Evolutionary conservation across 2,329 filamentous ascomycete genomes (phyloP).

Genomic region (Fragosphaeria purpurea): DNA sequence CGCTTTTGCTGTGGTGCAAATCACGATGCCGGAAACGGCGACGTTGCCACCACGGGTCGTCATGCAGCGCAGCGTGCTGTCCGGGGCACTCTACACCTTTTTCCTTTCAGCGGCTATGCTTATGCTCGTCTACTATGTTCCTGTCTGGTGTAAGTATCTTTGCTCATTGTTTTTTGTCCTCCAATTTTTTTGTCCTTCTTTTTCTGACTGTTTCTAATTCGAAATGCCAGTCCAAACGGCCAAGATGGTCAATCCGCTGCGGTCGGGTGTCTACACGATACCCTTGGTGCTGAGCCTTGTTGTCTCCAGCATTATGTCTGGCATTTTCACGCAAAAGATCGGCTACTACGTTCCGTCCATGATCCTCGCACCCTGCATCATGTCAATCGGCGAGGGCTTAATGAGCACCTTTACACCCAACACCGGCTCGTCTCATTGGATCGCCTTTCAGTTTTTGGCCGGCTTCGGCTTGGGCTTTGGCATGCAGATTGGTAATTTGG

Average conservation of each 20-base stretch:
- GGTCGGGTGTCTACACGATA: conserved; percentile 48
- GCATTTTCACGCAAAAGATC: conserved; percentile 37
- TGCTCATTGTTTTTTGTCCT: not conserved
- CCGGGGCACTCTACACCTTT: conserved; percentile 35
- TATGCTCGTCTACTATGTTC: conserved; percentile 43
- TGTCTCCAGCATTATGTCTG: conserved; percentile 38
- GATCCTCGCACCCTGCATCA: conserved; percentile 39
- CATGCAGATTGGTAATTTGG: conserved; percentile 48
- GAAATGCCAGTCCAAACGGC: conserved; percentile 40
- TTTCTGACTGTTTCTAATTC: not conserved
- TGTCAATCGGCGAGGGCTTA: conserved; percentile 44
- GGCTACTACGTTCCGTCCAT: conserved; percentile 53
- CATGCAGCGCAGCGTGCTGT: conserved; percentile 43
- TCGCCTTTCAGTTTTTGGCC: conserved; percentile 47
- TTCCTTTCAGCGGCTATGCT: conserved; percentile 42
- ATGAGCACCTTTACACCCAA: conserved; percentile 43
- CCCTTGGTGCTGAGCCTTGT: conserved; percentile 47
- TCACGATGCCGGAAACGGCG: conserved; percentile 43
- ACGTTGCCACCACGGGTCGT: conserved; percentile 47
- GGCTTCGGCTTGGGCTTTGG: conserved; percentile 50
- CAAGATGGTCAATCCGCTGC: conserved; percentile 38
- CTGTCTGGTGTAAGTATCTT: conserved; percentile 41
- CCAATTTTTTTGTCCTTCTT: not conserved
- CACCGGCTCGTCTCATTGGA: conserved; percentile 43
- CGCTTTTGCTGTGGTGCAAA: conserved; percentile 41